Conservation (phyloP, 805 yeast genomes). For the Kuraishia borneana region DNA sequence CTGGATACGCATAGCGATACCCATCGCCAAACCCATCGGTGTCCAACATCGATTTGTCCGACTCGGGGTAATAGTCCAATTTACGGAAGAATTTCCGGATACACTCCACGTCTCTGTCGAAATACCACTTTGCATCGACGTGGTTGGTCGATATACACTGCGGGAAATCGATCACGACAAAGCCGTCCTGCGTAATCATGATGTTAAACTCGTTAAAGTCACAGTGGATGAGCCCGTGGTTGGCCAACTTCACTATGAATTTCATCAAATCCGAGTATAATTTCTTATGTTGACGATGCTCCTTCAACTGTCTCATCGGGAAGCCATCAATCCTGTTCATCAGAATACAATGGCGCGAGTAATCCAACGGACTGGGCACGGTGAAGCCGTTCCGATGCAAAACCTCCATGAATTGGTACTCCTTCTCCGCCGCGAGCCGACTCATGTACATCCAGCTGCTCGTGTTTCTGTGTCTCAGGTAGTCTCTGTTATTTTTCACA, state of each 20-base stretch:
- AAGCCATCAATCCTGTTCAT: slow-evolving; percentile 90
- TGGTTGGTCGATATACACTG: slow-evolving; percentile 95
- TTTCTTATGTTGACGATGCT: slow-evolving; percentile 56
- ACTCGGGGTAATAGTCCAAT: slow-evolving; percentile 59
- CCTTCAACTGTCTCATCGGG: slow-evolving; percentile 75
- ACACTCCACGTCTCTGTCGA: slow-evolving; percentile 89
- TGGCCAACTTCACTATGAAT: slow-evolving; percentile 74
- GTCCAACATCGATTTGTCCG: slow-evolving; percentile 64
- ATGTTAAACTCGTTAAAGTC: slow-evolving; percentile 96
- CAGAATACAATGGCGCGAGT: slow-evolving; percentile 82
- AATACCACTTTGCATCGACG: slow-evolving; percentile 76
- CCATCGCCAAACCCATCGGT: slow-evolving; percentile 78
- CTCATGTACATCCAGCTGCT: slow-evolving; percentile 91
- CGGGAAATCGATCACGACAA: slow-evolving; percentile 94
- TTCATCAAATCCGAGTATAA: slow-evolving; percentile 81
- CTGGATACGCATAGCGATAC: slow-evolving; percentile 65
- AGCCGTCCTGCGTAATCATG: slow-evolving; percentile 59
- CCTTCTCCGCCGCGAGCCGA: slow-evolving; percentile 84
- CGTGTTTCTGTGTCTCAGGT: slow-evolving; percentile 59
- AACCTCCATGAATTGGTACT: slow-evolving; percentile 77
- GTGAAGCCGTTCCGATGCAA: slow-evolving; percentile 64
- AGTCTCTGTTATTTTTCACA: slow-evolving; percentile 90
- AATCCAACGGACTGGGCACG: slow-evolving; percentile 85
- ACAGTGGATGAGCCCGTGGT: slow-evolving; percentile 89
- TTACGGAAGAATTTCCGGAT: slow-evolving; percentile 72